Conservation (phyloP, 2,329 filamentous ascomycete genomes). For the Phialemonium atrogriseum region DNA sequence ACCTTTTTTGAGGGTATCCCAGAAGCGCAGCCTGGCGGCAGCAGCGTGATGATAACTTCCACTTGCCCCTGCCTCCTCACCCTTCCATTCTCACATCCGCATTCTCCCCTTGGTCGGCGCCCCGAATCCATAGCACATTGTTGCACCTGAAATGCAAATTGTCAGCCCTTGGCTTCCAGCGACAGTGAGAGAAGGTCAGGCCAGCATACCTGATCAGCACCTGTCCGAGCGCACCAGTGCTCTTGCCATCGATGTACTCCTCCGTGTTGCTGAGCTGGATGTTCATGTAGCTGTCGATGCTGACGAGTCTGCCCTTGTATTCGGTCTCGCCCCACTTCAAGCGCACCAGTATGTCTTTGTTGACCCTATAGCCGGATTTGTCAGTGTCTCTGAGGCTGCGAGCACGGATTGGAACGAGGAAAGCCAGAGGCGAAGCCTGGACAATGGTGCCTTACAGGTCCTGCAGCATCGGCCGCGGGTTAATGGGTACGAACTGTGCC, state of each 20-base stretch:
- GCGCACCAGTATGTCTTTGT: constrained; percentile 83
- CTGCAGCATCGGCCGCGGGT: constrained; percentile 95
- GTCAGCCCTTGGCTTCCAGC: constrained; percentile 2
- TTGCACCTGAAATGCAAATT: constrained; percentile 40
- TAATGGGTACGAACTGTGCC: constrained; percentile 93
- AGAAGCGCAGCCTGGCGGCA: no score
- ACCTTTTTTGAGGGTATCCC: no score
- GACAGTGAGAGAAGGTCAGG: background rate
- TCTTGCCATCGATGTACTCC: constrained; percentile 85
- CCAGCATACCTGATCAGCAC: constrained; percentile 71
- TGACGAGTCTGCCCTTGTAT: constrained; percentile 84
- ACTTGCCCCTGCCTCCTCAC: no score
- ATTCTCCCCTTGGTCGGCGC: constrained; percentile 43
- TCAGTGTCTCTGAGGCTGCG: constrained; percentile 1
- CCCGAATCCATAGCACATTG: constrained; percentile 90
- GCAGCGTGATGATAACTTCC: no score
- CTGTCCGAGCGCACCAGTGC: constrained; percentile 76
- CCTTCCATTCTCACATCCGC: no score
- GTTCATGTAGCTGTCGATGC: constrained; percentile 98
- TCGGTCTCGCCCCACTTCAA: constrained; percentile 98
- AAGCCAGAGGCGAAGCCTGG: no score
- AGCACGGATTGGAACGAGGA: background rate
- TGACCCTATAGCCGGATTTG: constrained; percentile 54
- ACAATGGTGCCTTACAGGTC: constrained; percentile 56
- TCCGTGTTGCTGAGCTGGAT: constrained; percentile 85